Evolutionary conservation across 805 yeast species (phyloP).

Genomic region (Helenozyma rhizophorensis): DNA sequence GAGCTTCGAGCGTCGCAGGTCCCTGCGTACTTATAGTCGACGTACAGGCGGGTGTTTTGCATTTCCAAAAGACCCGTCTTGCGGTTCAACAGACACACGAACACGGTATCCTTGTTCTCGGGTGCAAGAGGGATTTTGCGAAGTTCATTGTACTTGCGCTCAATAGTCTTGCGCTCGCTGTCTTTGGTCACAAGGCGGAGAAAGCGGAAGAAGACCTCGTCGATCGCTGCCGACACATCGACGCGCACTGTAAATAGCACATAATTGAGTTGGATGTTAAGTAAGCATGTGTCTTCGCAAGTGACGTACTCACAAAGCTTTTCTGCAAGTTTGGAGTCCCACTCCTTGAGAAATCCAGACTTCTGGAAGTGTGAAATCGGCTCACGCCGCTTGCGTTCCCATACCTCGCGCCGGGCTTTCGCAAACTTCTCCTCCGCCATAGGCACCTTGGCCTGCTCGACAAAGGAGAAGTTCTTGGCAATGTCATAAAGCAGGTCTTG

Average conservation of each 20-base stretch:
- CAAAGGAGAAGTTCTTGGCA: slow-evolving; percentile 16
- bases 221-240: slow-evolving; percentile 23
- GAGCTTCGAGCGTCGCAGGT: not conserved
- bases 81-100: slow-evolving; percentile 34
- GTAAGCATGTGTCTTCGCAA: slow-evolving; percentile 24
- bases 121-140: slow-evolving; percentile 1
- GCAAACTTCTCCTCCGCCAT: slow-evolving; percentile 4
- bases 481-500: slow-evolving; percentile 17
- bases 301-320: slow-evolving; percentile 22
- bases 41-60: slow-evolving; percentile 27
- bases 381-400: slow-evolving; percentile 2
- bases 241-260: slow-evolving; percentile 31
- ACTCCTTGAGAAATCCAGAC: slow-evolving; percentile 21
- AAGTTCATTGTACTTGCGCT: slow-evolving; percentile 4
- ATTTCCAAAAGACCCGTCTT: slow-evolving; percentile 32
- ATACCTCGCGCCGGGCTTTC: not conserved
- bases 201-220: slow-evolving; percentile 7
- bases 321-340: slow-evolving; percentile 29
- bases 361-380: slow-evolving; percentile 3
- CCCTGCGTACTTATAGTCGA: slow-evolving; percentile 17
- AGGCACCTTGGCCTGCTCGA: slow-evolving; percentile 10
- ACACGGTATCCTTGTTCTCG: slow-evolving; percentile 7
- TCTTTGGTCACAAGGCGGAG: slow-evolving; percentile 3
- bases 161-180: slow-evolving; percentile 1
- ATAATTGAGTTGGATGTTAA: slow-evolving; percentile 35